phyloP scores from a whole-genome alignment of 108 stramenopile species.

The Cyclostephanos invisitatus region DNA sequence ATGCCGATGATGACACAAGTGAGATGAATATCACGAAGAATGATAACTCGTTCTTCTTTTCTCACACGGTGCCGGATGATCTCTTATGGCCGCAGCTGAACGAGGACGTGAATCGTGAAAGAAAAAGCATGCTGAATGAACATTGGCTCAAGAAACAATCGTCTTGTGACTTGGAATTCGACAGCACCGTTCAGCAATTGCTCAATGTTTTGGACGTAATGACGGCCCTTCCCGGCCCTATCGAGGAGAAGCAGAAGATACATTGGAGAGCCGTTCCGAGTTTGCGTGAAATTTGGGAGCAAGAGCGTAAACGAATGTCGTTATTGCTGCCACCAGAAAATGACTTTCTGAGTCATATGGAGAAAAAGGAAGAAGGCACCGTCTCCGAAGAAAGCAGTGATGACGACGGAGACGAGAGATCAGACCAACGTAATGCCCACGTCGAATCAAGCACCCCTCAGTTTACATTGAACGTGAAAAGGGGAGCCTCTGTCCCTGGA shows the following conservation, averaged over 20 bases:
- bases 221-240: conserved; percentile 52
- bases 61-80: conserved; percentile 23
- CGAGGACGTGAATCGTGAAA: conserved; percentile 4
- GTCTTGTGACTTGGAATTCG: conserved; percentile 79
- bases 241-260: conserved; percentile 62
- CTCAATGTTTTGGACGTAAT: conserved; percentile 69
- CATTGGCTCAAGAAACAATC: conserved; percentile 63
- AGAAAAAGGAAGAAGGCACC: conserved; percentile 20
- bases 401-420: conserved; percentile 17
- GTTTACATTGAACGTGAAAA: conserved; percentile 78
- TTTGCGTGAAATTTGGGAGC: conserved; percentile 83
- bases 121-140: conserved; percentile 2
- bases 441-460: conserved; percentile 19
- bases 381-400: conserved; percentile 8
- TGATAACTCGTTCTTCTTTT: conserved; percentile 28
- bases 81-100: conserved; percentile 38
- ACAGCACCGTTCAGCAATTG: conserved; percentile 66
- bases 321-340: conserved; percentile 63
- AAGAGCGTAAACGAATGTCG: conserved; percentile 77
- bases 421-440: neutral
- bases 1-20: too few species aligned
- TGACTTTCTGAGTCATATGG: conserved; percentile 64
- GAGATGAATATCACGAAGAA: neutral
- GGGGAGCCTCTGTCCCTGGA: conserved; percentile 64
- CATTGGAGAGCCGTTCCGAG: conserved; percentile 91